A percentile compares a stretch with the other conserved stretches of the same genome.
Conservation (phyloP, 2,329 filamentous ascomycete genomes). For the Didymella glomerata region DNA sequence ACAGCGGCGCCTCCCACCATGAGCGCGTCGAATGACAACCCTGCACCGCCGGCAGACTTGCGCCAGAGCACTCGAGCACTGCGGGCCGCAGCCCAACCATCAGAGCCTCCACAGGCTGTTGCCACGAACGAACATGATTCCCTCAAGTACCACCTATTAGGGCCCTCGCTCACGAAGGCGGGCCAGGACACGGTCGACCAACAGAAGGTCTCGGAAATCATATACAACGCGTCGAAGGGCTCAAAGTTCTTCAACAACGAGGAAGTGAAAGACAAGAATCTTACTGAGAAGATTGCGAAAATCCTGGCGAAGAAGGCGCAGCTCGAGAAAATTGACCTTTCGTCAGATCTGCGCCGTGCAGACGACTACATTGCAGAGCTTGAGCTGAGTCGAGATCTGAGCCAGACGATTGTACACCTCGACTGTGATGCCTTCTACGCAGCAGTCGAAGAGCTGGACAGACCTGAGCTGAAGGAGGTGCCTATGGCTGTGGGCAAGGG, state of each 20-base stretch:
- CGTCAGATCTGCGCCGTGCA: slow-evolving; percentile 74
- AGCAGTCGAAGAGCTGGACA: slow-evolving; percentile 78
- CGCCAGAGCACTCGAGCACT: slow-evolving; percentile 18
- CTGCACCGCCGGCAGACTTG: slow-evolving; percentile 13
- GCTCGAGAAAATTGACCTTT: slow-evolving; percentile 79
- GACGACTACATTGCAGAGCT: slow-evolving; percentile 83
- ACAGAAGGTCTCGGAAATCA: slow-evolving; percentile 91
- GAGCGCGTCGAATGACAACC: slow-evolving; percentile 15
- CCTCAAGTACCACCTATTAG: slow-evolving; percentile 88
- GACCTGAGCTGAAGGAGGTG: slow-evolving; percentile 82
- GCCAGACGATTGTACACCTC: slow-evolving; percentile 86
- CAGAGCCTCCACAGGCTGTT: slow-evolving; percentile 16
- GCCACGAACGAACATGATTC: slow-evolving; percentile 63
- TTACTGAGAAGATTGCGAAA: slow-evolving; percentile 85
- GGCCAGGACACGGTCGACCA: slow-evolving; percentile 96
- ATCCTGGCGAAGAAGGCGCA: slow-evolving; percentile 78
- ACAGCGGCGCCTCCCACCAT: slow-evolving; percentile 26
- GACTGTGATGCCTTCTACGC: slow-evolving; percentile 99
- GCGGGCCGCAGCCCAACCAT: not conserved
- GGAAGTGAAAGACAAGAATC: slow-evolving; percentile 78
- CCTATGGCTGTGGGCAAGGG: slow-evolving; percentile 90
- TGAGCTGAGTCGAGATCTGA: slow-evolving; percentile 80
- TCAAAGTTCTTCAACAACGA: slow-evolving; percentile 97
- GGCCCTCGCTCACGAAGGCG: slow-evolving; percentile 90
- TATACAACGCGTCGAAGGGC: slow-evolving; percentile 95